A percentile compares a stretch with the other conserved stretches of the same genome.
phyloP scores from a whole-genome alignment of 495 filamentous ascomycete genomes.

The Cercophora scortea region DNA sequence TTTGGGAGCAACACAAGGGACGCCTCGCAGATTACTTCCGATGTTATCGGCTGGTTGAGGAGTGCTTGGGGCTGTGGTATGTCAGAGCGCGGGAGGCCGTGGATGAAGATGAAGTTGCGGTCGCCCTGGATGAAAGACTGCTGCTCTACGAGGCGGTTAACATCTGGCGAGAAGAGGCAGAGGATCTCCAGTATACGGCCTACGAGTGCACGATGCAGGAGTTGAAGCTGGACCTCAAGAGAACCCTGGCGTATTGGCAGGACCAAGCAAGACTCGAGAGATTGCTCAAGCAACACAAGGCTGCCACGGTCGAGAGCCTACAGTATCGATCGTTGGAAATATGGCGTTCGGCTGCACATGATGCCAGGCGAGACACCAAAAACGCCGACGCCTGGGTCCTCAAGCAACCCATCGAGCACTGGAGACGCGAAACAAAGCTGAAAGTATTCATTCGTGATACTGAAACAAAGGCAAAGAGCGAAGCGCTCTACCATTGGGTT shows the following conservation, averaged over 20 bases:
- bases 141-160: constrained; percentile 18
- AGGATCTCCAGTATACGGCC: constrained; percentile 11
- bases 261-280: constrained; percentile 15
- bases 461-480: constrained; percentile 9
- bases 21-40: constrained; percentile 15
- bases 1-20: constrained; percentile 15
- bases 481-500: constrained; percentile 13
- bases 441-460: constrained; percentile 5
- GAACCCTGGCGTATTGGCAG: constrained; percentile 15
- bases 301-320: constrained; percentile 1
- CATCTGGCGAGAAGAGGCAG: constrained; percentile 24
- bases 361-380: not conserved
- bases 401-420: constrained; percentile 9
- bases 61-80: constrained; percentile 10
- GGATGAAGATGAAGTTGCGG: constrained; percentile 14
- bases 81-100: constrained; percentile 4
- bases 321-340: constrained; percentile 5
- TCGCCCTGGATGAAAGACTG: constrained; percentile 18
- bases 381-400: constrained; percentile 14
- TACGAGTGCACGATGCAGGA: constrained; percentile 9
- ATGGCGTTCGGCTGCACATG: constrained; percentile 5
- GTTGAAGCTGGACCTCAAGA: constrained; percentile 6
- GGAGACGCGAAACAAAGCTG: constrained; percentile 19
- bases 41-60: not conserved
- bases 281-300: constrained; percentile 11